Evolutionary conservation across 441 rosid genomes (phyloP).

Genomic region (Syzygium malaccense): DNA sequence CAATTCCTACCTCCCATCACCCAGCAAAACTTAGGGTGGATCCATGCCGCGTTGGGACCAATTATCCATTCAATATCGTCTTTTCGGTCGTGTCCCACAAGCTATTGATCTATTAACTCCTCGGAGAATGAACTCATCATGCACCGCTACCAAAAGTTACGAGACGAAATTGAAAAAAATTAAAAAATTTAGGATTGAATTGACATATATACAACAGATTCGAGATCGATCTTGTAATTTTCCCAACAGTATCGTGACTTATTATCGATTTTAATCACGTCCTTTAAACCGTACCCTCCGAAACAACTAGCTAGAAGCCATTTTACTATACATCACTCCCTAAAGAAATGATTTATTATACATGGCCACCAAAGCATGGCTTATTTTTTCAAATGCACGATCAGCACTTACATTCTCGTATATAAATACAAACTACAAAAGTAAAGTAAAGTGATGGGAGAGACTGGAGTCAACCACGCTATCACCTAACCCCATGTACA

Average conservation of each 20-base stretch:
- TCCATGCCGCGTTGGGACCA: too few relatives aligned
- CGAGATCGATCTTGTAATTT: accelerated
- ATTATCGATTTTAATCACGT: neutral
- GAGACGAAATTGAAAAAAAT: accelerated
- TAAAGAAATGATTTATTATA: neutral
- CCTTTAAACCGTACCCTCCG: neutral
- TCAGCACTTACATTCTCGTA: neutral
- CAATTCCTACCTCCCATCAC: neutral
- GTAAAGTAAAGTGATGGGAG: neutral
- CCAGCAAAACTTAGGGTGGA: neutral
- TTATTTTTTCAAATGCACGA: neutral
- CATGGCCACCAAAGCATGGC: neutral
- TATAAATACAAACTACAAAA: neutral
- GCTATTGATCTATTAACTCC: neutral
- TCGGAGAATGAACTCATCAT: too few relatives aligned
- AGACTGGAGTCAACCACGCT: neutral
- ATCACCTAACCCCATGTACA: neutral
- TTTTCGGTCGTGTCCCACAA: neutral
- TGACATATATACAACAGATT: accelerated
- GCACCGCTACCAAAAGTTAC: accelerated
- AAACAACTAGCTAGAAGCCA: neutral
- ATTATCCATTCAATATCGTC: neutral
- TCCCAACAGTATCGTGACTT: accelerated
- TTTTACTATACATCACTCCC: neutral
- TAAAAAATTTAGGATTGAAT: accelerated